These are phyloP conservation scores for Salix dunnii DNA, from an alignment of 345 rosid species.

Conservation along the genomic window DNA sequence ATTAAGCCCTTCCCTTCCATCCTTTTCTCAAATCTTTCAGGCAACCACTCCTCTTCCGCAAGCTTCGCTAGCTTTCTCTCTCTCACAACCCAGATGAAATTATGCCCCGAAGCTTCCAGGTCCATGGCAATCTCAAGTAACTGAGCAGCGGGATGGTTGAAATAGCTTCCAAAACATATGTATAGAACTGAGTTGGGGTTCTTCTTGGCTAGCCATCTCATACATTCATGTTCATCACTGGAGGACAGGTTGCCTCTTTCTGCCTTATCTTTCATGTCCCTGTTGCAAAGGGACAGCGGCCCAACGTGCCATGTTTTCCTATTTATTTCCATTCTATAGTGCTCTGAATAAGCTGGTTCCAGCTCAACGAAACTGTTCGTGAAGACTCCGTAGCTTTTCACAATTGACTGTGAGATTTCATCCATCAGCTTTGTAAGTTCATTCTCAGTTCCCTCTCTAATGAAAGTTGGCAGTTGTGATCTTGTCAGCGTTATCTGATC, in stretches of 20 bases:
- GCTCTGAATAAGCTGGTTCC: slow-evolving; percentile 5
- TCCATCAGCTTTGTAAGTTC: background rate
- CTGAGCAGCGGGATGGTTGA: background rate
- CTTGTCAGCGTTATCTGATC: slow-evolving; percentile 8
- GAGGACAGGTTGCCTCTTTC: background rate
- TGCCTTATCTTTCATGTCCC: background rate
- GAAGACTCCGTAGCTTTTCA: background rate
- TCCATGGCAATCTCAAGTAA: background rate
- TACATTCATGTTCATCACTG: background rate
- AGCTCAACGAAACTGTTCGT: slow-evolving; percentile 12
- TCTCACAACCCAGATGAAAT: slow-evolving; percentile 10
- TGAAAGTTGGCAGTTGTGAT: background rate
- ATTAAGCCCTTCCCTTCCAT: slow-evolving; percentile 34
- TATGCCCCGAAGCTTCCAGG: background rate
- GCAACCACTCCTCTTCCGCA: slow-evolving; percentile 8
- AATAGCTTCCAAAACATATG: slow-evolving; percentile 2
- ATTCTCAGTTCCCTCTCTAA: background rate
- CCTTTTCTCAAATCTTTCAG: slow-evolving; percentile 14
- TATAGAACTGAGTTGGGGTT: background rate
- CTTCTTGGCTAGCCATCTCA: slow-evolving; percentile 10
- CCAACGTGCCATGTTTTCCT: slow-evolving; percentile 11
- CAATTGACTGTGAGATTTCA: background rate
- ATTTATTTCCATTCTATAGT: background rate
- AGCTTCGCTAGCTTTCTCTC: background rate
- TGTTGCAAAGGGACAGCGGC: slow-evolving; percentile 8